A percentile compares a stretch with the other conserved stretches of the same genome.
Evolutionary conservation across 1,284 basidiomycete species (phyloP).

Genomic region (Naganishia albida): DNA sequence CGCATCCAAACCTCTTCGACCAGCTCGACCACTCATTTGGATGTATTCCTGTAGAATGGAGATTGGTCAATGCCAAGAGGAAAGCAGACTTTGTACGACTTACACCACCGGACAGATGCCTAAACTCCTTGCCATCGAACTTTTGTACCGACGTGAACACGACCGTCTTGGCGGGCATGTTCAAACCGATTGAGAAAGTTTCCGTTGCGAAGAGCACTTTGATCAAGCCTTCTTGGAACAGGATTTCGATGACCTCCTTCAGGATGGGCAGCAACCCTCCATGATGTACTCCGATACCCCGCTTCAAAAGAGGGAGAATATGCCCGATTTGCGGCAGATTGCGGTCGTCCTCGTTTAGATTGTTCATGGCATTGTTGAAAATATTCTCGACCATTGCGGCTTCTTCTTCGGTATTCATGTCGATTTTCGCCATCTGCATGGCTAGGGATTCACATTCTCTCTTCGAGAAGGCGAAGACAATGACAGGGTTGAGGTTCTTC

Average conservation of each 20-base stretch:
- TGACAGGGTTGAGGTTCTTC: conserved; percentile 97
- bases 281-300: conserved; percentile 98
- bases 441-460: conserved; percentile 95
- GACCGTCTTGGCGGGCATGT: conserved; percentile 99
- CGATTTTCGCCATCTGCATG: conserved; percentile 87
- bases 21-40: conserved; percentile 98
- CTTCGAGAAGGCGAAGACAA: conserved; percentile 98
- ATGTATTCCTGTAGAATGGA: conserved; percentile 84
- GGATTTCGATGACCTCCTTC: conserved; percentile 98
- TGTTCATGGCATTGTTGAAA: conserved; percentile 92
- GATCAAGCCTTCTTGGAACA: conserved; percentile 99
- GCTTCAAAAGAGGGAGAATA: conserved; percentile 86
- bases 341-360: conserved; percentile 82
- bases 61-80: neutral
- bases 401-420: conserved; percentile 94
- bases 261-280: conserved; percentile 95
- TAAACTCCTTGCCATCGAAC: conserved; percentile 93
- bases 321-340: conserved; percentile 92
- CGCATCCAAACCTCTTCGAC: conserved; percentile 94
- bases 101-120: conserved; percentile 68
- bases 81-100: conserved; percentile 31
- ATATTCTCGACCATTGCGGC: conserved; percentile 84
- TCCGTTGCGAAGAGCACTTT: conserved; percentile 99
- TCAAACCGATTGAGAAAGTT: conserved; percentile 98
- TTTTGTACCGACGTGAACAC: conserved; percentile 95